These are phyloP conservation scores for Poa annua DNA, from an alignment of 176 grass and related monocot species.

Conservation along the genomic window DNA sequence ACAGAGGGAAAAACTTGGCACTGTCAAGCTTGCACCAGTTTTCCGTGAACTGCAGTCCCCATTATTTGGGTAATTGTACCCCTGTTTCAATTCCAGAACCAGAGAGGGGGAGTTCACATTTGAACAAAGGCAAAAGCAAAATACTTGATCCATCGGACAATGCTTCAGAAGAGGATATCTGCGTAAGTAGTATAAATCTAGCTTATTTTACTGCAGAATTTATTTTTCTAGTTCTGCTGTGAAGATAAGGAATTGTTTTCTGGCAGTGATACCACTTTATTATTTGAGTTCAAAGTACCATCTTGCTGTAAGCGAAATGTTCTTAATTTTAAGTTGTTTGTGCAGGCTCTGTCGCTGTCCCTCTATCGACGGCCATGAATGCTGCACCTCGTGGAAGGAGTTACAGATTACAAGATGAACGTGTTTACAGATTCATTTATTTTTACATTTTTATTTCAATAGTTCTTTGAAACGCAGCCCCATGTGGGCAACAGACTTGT, in stretches of 20 bases:
- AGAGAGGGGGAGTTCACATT: not conserved
- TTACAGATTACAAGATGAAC: not conserved
- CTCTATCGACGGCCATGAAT: not conserved
- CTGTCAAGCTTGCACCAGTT: not conserved
- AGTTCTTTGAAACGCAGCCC: not conserved
- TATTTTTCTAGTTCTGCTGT: not conserved
- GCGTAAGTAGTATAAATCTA: not conserved
- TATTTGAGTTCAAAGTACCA: not conserved
- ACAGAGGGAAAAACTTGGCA: not conserved
- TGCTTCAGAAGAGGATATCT: not conserved
- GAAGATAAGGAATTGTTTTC: not conserved
- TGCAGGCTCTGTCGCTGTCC: slow-evolving; percentile 6
- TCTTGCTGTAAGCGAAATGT: not conserved
- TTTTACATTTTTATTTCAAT: not conserved
- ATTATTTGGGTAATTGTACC: not conserved
- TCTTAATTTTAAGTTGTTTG: not conserved
- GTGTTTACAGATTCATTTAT: not conserved
- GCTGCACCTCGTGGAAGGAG: not conserved
- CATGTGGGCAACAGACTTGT: not conserved
- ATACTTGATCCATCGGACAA: not conserved
- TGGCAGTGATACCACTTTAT: slow-evolving; percentile 10
- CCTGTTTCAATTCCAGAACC: not conserved
- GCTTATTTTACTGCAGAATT: not conserved
- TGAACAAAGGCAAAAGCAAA: not conserved
- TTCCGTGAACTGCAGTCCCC: not conserved